Evolutionary conservation across 2,329 filamentous ascomycete species (phyloP), one percentile per base, ranked within the genome.

Genomic region (Botrytis fragariae): DNA sequence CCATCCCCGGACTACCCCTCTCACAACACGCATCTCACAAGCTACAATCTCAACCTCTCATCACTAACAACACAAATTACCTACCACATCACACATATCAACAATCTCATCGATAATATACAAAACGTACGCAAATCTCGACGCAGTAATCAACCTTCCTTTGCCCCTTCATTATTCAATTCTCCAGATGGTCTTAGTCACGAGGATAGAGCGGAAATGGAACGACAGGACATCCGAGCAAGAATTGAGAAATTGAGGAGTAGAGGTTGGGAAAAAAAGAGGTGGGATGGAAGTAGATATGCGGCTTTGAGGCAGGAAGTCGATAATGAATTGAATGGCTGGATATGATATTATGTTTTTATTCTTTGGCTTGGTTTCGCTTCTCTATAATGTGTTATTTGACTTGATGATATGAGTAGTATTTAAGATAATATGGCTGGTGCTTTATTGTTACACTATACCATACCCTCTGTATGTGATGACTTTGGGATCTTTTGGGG

Each of bases 201-300:
- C 8, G n/a, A 35, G 10, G 39, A 61, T 32, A 39, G 20, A 20
- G 63, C 68, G 32, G 42, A 35, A 25, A 25, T 45, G 22, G 45
- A 39, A 32, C 59, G 51, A 42, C 44, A 48, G 10, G 76, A 60
- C 1, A 57, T 74, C 4, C 62, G 62, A 61, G 74, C 74, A 32
- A 54, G 77, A 18, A 77, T 78, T 37, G 64, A 72, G 39, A 74
- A 73, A 44, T 54, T 78, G 54, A 77, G 71, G 64, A 76, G 74
- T 39, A 42, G 35, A 4, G 77, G 77, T 2, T 79, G 76, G 77
- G 71, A 71, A 29, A 77, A 76, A 54, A 73, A 77, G 62, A 71
- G 79, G 8, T 80, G 79, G 67, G 74, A 79, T 74, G 72, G 72
- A 0, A 69, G 71, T 45, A 74, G 77, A 51, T 80, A 79, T 74